Percentiles rank a stretch among this genome's conserved stretches.
These are phyloP conservation scores for Leccinellum luteum DNA, from an alignment of 768 basidiomycete genomes.

Conservation along the genomic window DNA sequence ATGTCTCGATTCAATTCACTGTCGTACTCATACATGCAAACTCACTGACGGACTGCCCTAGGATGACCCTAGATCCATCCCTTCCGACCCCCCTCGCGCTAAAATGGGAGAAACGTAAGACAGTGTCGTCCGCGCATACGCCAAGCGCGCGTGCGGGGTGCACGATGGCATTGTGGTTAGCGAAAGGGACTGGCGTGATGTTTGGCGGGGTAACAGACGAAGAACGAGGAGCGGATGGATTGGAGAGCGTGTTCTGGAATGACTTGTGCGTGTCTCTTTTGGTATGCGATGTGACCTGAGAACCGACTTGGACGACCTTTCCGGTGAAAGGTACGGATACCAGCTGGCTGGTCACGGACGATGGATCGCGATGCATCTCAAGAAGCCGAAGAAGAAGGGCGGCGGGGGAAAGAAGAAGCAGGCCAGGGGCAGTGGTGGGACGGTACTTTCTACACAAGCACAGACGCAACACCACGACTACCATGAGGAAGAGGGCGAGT, in stretches of 20 bases:
- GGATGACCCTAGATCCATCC: slow-evolving; percentile 31
- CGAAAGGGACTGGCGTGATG: slow-evolving; percentile 67
- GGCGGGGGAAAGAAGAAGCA: slow-evolving; percentile 43
- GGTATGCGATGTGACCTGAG: neutral
- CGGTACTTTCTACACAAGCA: neutral
- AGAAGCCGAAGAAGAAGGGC: slow-evolving; percentile 61
- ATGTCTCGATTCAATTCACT: slow-evolving; percentile 12
- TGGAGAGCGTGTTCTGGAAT: slow-evolving; percentile 86
- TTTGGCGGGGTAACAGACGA: slow-evolving; percentile 92
- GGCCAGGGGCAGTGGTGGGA: neutral
- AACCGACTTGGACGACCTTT: neutral
- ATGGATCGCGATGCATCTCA: slow-evolving; percentile 77
- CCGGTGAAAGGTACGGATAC: slow-evolving; percentile 73
- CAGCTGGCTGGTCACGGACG: slow-evolving; percentile 69
- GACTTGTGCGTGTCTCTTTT: slow-evolving; percentile 49
- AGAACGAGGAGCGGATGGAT: slow-evolving; percentile 76
- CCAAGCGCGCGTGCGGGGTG: slow-evolving; percentile 76
- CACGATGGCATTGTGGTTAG: slow-evolving; percentile 80
- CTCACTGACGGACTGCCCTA: slow-evolving; percentile 9
- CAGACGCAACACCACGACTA: slow-evolving; percentile 1
- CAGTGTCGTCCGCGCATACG: slow-evolving; percentile 51
- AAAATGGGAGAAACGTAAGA: slow-evolving; percentile 89
- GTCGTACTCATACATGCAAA: neutral
- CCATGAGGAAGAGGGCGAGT: slow-evolving; percentile 10
- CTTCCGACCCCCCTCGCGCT: slow-evolving; percentile 39